Percentiles rank a stretch among this genome's conserved stretches.
Evolutionary conservation across 2,329 filamentous ascomycete genomes (phyloP).

Genomic region (Trichoderma koningiopsis): DNA sequence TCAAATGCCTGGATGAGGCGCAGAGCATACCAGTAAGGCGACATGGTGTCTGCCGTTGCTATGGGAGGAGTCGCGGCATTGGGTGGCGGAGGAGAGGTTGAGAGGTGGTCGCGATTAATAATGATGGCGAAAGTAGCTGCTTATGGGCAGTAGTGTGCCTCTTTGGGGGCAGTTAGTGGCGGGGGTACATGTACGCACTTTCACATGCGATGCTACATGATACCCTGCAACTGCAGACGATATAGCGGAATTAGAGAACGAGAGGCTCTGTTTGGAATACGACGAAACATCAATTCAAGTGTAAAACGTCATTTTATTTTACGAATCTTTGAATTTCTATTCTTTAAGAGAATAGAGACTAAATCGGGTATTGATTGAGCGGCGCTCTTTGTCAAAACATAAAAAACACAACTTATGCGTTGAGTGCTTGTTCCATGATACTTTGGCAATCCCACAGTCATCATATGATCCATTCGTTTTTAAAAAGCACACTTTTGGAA

Average conservation of each 20-base stretch:
- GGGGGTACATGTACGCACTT: not conserved
- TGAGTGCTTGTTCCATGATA: not conserved
- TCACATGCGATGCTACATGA: not conserved
- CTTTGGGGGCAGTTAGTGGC: not conserved
- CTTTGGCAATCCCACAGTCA: not conserved
- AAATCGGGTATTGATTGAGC: slow-evolving; percentile 2
- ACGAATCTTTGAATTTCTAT: not conserved
- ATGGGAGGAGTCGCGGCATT: not conserved
- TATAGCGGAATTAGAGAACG: not conserved
- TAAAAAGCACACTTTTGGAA: not conserved
- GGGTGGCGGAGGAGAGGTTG: not conserved
- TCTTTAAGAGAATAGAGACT: not conserved
- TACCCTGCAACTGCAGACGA: not conserved
- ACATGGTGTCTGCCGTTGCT: slow-evolving; percentile 32
- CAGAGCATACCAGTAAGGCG: slow-evolving; percentile 39
- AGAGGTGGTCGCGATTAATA: slow-evolving; percentile 4
- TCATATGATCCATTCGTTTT: not conserved
- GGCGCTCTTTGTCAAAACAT: not conserved
- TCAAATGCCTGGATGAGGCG: slow-evolving; percentile 41
- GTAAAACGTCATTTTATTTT: not conserved
- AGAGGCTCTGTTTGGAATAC: not conserved
- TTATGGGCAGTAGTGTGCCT: not conserved
- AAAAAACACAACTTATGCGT: not conserved
- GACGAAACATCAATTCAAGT: not conserved
- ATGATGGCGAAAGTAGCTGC: not conserved